Conservation (phyloP, 73 alveolate genomes). For the Breviolum minutum region DNA sequence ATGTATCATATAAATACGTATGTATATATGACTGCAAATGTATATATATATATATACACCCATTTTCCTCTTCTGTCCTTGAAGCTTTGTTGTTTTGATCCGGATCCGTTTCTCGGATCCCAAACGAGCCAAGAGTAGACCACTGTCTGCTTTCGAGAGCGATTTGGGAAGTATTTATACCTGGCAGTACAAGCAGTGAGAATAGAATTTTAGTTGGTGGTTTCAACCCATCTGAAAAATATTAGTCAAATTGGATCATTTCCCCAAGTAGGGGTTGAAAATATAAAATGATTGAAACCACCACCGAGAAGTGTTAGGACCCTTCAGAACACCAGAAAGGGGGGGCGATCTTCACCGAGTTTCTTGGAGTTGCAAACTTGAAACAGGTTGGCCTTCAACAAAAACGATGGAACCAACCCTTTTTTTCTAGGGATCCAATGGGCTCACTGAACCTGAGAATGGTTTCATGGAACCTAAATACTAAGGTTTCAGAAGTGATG, state of each 20-base stretch:
- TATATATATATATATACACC: not conserved
- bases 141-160: constrained; percentile 66
- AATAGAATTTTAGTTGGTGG: no score
- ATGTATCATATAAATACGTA: not conserved
- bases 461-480: not conserved
- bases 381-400: no score
- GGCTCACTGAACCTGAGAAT: no score
- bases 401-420: no score
- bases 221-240: not conserved
- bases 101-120: not conserved
- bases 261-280: no score
- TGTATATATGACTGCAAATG: not conserved
- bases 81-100: not conserved
- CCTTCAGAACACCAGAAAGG: no score
- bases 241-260: not conserved
- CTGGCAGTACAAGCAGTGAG: not conserved
- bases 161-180: constrained; percentile 90
- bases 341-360: no score
- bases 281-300: no score
- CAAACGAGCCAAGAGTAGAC: constrained; percentile 55
- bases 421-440: no score
- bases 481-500: not conserved
- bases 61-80: no score
- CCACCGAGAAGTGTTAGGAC: no score
- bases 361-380: no score